A percentile compares a stretch with the other conserved stretches of the same genome.
phyloP scores from a whole-genome alignment of 2,329 filamentous ascomycete genomes.

The Neonectria magnoliae region DNA sequence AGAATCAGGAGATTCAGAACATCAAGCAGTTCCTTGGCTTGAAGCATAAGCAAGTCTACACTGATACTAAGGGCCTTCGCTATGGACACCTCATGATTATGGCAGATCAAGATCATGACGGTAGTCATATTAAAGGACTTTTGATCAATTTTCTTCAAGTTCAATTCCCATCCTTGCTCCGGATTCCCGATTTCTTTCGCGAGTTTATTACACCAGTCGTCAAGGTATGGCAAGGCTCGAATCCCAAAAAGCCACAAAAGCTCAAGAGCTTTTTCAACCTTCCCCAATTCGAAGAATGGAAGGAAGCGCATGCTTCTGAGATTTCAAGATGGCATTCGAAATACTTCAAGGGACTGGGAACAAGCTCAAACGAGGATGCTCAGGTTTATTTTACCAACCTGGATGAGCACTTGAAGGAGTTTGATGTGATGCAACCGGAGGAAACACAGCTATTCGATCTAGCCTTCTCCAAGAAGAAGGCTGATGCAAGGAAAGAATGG shows the following conservation, averaged over 20 bases:
- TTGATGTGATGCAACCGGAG: no score
- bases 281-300: no score
- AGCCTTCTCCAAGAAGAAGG: no score
- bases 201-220: conserved; percentile 99
- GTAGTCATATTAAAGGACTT: conserved; percentile 97
- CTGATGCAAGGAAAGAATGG: no score
- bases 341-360: no score
- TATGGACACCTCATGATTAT: conserved; percentile 99
- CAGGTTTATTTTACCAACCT: no score
- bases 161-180: conserved; percentile 91
- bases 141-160: conserved; percentile 98
- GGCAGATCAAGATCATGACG: conserved; percentile 99
- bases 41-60: conserved; percentile 80
- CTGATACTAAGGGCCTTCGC: conserved; percentile 85
- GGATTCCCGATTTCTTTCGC: conserved; percentile 89
- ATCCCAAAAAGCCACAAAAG: conserved; percentile 83
- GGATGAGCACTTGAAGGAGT: no score
- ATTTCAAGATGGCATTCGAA: no score
- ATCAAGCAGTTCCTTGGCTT: conserved; percentile 57
- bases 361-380: no score
- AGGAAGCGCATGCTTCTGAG: no score
- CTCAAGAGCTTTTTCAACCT: conserved; percentile 83
- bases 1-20: conserved; percentile 97
- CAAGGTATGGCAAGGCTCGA: conserved; percentile 94
- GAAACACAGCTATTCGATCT: no score